A percentile compares a stretch with the other conserved stretches of the same genome.
Evolutionary conservation across 2,329 filamentous ascomycete genomes (phyloP).

Genomic region (Epichloe amarillans): DNA sequence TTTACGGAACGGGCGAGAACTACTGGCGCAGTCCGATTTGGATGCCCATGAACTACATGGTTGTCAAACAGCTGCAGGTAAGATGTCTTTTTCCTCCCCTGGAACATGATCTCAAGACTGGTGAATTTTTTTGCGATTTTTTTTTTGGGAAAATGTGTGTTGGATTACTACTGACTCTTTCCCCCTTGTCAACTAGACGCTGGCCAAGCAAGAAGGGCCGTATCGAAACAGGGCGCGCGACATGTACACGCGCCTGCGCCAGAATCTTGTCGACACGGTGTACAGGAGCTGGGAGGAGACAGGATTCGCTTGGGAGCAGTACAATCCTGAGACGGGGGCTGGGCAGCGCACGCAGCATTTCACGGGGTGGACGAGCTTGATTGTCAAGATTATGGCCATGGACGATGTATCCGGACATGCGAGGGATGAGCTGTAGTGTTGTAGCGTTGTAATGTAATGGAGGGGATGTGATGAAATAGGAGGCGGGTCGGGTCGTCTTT

Average conservation of each 20-base stretch:
- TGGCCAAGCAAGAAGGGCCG: slow-evolving; percentile 53
- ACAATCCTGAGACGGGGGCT: slow-evolving; percentile 80
- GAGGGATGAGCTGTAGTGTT: slow-evolving; percentile 33
- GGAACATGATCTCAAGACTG: too few relatives aligned
- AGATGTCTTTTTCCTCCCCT: slow-evolving; percentile 17
- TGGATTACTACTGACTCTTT: neutral
- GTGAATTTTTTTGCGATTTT: too few relatives aligned
- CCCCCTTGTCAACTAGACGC: slow-evolving; percentile 27
- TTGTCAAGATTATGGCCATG: slow-evolving; percentile 97
- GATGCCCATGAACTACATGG: slow-evolving; percentile 93
- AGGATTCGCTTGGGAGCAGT: slow-evolving; percentile 97
- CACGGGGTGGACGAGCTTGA: slow-evolving; percentile 96
- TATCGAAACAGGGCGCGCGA: slow-evolving; percentile 54
- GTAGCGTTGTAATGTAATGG: neutral
- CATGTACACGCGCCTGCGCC: slow-evolving; percentile 64
- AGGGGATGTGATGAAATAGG: too few relatives aligned
- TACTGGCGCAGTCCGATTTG: slow-evolving; percentile 94
- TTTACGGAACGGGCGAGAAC: slow-evolving; percentile 86
- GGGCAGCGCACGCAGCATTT: slow-evolving; percentile 98
- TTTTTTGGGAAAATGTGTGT: neutral
- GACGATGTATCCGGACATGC: slow-evolving; percentile 44
- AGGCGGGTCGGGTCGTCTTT: too few relatives aligned
- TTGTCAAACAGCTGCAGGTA: slow-evolving; percentile 64
- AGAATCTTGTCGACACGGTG: slow-evolving; percentile 79
- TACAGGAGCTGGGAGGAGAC: slow-evolving; percentile 81